Conservation (phyloP, 129 eudicot genomes). For the Artemisia argyi region DNA sequence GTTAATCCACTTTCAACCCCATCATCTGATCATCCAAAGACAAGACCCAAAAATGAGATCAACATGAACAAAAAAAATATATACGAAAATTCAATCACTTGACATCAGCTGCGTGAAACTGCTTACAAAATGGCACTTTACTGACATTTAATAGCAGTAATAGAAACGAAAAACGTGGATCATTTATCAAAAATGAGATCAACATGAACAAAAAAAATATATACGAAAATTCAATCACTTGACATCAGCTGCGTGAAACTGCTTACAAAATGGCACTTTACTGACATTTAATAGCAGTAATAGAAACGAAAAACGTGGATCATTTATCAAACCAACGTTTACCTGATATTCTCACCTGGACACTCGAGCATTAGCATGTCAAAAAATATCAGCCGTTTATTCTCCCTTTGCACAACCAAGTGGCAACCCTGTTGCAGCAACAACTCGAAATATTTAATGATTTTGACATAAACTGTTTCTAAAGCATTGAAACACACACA, state of each 20-base stretch:
- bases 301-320: slow-evolving; percentile 7
- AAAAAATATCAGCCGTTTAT: slow-evolving; percentile 68
- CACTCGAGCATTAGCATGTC: slow-evolving; percentile 80
- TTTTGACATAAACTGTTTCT: slow-evolving; percentile 15
- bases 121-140: background rate
- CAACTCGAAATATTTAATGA: slow-evolving; percentile 12
- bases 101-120: background rate
- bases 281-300: background rate
- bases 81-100: background rate
- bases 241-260: background rate
- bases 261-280: background rate
- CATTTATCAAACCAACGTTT: slow-evolving; percentile 23
- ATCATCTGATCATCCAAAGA: slow-evolving; percentile 39
- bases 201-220: background rate
- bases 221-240: background rate
- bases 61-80: background rate
- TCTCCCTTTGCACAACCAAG: slow-evolving; percentile 67
- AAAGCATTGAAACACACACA: background rate
- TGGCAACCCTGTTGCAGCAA: slow-evolving; percentile 78
- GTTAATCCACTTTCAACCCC: slow-evolving; percentile 49
- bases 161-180: too few relatives aligned
- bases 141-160: too few relatives aligned
- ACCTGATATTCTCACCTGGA: slow-evolving; percentile 66
- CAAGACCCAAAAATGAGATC: slow-evolving; percentile 13
- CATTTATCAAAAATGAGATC: background rate